Evolutionary conservation across 208 protist genomes (phyloP).

Genomic region (Trypanosoma mega): DNA sequence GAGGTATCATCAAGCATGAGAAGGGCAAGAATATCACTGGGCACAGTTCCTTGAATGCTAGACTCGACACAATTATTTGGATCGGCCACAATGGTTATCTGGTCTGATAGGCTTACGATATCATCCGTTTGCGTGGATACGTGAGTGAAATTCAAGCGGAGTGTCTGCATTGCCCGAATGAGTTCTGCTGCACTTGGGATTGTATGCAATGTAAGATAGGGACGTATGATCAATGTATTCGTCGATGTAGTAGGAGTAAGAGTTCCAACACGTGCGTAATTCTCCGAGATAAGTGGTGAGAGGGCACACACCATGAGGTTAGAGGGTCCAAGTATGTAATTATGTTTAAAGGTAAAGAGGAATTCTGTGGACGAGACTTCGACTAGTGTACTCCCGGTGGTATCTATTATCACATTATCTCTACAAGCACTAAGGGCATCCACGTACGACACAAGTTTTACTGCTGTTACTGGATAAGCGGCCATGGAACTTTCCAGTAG

Average conservation of each 20-base stretch:
- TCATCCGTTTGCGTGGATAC: slow-evolving; percentile 43
- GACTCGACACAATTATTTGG: slow-evolving; percentile 65
- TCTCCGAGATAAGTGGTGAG: slow-evolving; percentile 33
- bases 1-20: slow-evolving; percentile 65
- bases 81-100: slow-evolving; percentile 59
- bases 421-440: slow-evolving; percentile 56
- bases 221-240: slow-evolving; percentile 68
- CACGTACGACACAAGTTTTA: slow-evolving; percentile 74
- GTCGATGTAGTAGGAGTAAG: neutral
- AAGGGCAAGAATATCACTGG: slow-evolving; percentile 37
- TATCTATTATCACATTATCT: slow-evolving; percentile 46
- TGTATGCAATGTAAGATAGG: slow-evolving; percentile 64
- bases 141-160: slow-evolving; percentile 72
- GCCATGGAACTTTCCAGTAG: slow-evolving; percentile 33
- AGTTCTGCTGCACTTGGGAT: slow-evolving; percentile 48
- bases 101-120: slow-evolving; percentile 53
- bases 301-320: slow-evolving; percentile 77
- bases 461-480: slow-evolving; percentile 48
- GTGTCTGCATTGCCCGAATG: slow-evolving; percentile 60
- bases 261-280: slow-evolving; percentile 21
- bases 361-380: slow-evolving; percentile 33
- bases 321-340: slow-evolving; percentile 52
- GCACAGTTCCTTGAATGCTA: slow-evolving; percentile 48
- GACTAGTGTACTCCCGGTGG: slow-evolving; percentile 30
- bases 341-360: slow-evolving; percentile 76